Base-by-base conservation (phyloP, 495 filamentous ascomycete species). In the Coniosporium apollinis region DNA sequence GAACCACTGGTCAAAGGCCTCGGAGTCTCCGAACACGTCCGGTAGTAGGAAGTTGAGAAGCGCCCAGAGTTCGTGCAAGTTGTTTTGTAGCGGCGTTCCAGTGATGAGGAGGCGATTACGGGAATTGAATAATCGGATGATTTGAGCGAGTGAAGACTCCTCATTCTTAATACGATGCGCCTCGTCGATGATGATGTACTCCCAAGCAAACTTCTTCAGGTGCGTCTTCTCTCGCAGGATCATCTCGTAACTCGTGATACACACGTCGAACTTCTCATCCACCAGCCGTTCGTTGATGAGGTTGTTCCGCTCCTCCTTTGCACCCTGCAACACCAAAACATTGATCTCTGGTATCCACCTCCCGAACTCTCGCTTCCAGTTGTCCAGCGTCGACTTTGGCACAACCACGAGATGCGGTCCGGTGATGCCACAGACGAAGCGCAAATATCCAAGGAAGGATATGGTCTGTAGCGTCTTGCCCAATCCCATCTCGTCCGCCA, bases 151-250 rank as follows among this genome's bases (percentile, higher is more conserved):
- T 2, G 91, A 91, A 0, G 91, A 99, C 55, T 94, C 83, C 55
- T 99, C 91, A 56, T 99, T 99, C 61, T 99, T 99, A 64, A 99
- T 96, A 15, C 91, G 83, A 54, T 99, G 91, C 3, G 91, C 91
- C 52, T 99, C 91, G 49, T 99, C 91, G 36, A 99, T 93, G 54
- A 99, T 94, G 57, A 99, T 96, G 54, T 99, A 99, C 54, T 99
- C 89, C 91, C 91, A 99, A 0, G 91, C 84, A 50, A 96, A 91
- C 55, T 96, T 96, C 61, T 91, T 91, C 30, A 99, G 59, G 48
- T 93, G 83, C 0, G 82, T 66, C 60, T 99, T 96, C 51, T 99
- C 91, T 28, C 89, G 73, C 2, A 99, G 67, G 39, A 99, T 79
- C 82, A 93, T 91, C 52, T 93, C 83, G 55, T 93, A 93, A 51